phyloP scores from a whole-genome alignment of 2,329 filamentous ascomycete species.

The Fulvia fulva region DNA sequence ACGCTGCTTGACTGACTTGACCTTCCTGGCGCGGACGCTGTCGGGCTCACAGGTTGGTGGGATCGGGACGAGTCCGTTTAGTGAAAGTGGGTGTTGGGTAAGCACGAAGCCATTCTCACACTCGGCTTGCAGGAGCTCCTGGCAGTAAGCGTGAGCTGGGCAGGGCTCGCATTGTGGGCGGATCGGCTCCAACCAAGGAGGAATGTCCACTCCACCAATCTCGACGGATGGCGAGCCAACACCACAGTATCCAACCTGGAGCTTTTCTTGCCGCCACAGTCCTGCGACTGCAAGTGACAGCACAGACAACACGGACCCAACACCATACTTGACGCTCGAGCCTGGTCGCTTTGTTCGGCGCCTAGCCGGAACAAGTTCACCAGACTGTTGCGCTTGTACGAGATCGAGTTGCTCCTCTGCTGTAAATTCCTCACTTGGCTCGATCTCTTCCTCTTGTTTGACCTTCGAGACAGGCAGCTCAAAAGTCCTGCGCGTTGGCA shows the following conservation, averaged over 20 bases:
- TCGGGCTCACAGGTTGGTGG: slow-evolving; percentile 93
- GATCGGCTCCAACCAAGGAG: slow-evolving; percentile 66
- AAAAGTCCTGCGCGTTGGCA: slow-evolving; percentile 56
- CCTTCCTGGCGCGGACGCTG: slow-evolving; percentile 81
- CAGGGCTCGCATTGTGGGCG: slow-evolving; percentile 85
- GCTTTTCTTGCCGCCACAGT: slow-evolving; percentile 91
- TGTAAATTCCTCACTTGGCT: slow-evolving; percentile 87
- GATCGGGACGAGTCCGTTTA: slow-evolving; percentile 76
- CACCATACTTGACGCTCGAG: slow-evolving; percentile 54
- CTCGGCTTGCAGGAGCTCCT: slow-evolving; percentile 66
- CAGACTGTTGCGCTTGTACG: slow-evolving; percentile 58
- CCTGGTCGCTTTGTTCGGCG: slow-evolving; percentile 41
- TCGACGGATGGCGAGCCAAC: slow-evolving; percentile 62
- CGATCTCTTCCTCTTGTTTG: slow-evolving; percentile 51
- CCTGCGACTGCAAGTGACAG: slow-evolving; percentile 68
- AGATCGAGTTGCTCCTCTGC: slow-evolving; percentile 81
- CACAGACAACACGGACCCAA: slow-evolving; percentile 67
- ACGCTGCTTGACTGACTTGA: slow-evolving; percentile 82
- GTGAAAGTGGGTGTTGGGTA: slow-evolving; percentile 74
- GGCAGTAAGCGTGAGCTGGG: slow-evolving; percentile 86
- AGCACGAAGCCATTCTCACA: slow-evolving; percentile 88
- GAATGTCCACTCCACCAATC: slow-evolving; percentile 61
- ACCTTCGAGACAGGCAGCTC: slow-evolving; percentile 52
- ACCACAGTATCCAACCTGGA: slow-evolving; percentile 93
- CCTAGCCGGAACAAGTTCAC: slow-evolving; percentile 43